Conservation (phyloP, 805 yeast genomes). For the Groenewaldozyma tartarivorans region DNA sequence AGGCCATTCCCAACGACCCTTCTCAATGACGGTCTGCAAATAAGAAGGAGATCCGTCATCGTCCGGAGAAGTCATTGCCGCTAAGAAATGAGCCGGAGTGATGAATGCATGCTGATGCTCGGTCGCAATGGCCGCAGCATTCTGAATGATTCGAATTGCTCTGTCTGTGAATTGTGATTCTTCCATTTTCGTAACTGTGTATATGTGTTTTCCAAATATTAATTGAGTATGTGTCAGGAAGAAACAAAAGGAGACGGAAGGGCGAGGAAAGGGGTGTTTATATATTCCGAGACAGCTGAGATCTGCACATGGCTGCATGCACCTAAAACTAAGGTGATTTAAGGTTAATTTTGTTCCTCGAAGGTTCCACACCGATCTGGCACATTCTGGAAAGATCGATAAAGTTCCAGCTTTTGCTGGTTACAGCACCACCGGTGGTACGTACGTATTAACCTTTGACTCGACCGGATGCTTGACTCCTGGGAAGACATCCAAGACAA, state of each 20-base stretch:
- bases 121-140: conserved; percentile 72
- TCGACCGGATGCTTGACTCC: no score
- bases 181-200: conserved; percentile 13
- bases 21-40: conserved; percentile 72
- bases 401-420: no score
- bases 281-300: neutral
- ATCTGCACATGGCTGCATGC: neutral
- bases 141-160: conserved; percentile 71
- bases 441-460: no score
- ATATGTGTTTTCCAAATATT: no score
- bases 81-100: conserved; percentile 80
- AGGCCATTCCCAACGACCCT: conserved; percentile 82
- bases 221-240: no score
- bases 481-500: no score
- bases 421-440: no score
- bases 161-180: conserved; percentile 81
- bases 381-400: no score
- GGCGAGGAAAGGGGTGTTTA: neutral
- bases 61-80: conserved; percentile 73
- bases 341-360: no score
- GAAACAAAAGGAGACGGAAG: no score
- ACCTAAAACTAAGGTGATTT: neutral
- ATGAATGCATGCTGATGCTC: conserved; percentile 79
- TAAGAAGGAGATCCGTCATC: conserved; percentile 49
- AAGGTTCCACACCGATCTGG: no score